Base-by-base conservation (phyloP, 2,329 filamentous ascomycete genomes). In the Coniella vitis region DNA sequence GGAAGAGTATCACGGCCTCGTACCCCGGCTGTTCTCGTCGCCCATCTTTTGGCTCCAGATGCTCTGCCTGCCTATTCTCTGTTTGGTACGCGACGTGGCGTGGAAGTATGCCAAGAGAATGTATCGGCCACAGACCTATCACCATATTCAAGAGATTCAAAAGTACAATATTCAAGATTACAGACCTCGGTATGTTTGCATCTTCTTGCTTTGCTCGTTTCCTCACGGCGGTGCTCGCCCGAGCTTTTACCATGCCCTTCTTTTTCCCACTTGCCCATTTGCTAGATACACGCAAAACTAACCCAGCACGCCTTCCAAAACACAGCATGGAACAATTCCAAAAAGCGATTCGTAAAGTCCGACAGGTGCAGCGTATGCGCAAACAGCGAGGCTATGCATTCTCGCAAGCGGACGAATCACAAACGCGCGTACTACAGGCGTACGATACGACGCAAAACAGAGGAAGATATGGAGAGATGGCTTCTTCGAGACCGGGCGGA, bases 161-260 rank as follows among this genome's bases (percentile, higher is more conserved):
- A 98, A 98, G 71, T 98, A 97, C 72, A 98, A 98, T 61, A 95
- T 98, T 53, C 93, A 98, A 71, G 93, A 98, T 71, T 98, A 98
- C 69, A 78, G 93, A 63, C 93, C 93, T 54, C 84, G 93, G 87
- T 90, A 78, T 58, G 78, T 73, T 44, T 29, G 47, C 52, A 14
- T 19, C 34, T 47, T 7, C n/a, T 34, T 35, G 22, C 45, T 43
- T 43, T 5, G 21, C 62, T n/a, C 7, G 7, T 2, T 4, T 16
- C 22, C n/a, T n/a, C n/a, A n/a, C n/a, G n/a, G n/a, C n/a, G n/a
- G n/a, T n/a, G n/a, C n/a, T n/a, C n/a, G n/a, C n/a, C n/a, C n/a
- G n/a, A n/a, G n/a, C n/a, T n/a, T n/a, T n/a, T n/a, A n/a, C n/a
- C 19, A 16, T 29, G 4, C 22, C 61, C 22, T 47, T 32, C 38